These are phyloP conservation scores for Lentinula detonsa DNA, from an alignment of 768 basidiomycete species.

Conservation along the genomic window DNA sequence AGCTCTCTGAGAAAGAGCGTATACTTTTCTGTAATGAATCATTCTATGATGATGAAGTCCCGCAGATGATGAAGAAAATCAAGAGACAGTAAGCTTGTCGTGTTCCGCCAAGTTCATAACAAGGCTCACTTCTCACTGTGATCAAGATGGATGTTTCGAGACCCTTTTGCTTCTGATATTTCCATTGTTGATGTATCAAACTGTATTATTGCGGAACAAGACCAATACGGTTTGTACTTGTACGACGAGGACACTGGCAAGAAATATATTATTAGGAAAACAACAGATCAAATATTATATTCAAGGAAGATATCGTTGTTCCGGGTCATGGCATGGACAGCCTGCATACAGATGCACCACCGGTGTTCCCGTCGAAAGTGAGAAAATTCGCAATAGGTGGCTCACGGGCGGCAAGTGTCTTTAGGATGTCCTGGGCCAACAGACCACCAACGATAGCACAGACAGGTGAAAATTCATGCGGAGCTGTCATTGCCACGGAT, in stretches of 20 bases:
- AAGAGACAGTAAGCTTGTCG: no score
- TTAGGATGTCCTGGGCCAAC: constrained; percentile 91
- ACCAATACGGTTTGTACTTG: no score
- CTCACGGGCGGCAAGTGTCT: constrained; percentile 85
- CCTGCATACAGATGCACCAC: constrained; percentile 63
- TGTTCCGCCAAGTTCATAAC: no score
- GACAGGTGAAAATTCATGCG: constrained; percentile 85
- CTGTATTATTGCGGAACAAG: no score
- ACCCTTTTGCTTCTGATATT: no score
- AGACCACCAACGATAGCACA: constrained; percentile 95
- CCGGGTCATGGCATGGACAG: constrained; percentile 36
- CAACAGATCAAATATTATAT: neutral
- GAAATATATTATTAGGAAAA: no score
- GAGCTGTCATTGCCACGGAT: constrained; percentile 59
- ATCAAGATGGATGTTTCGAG: no score
- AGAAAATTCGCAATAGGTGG: constrained; percentile 92
- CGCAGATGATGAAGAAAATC: no score
- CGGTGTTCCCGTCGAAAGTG: constrained; percentile 78
- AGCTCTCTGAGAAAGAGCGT: neutral
- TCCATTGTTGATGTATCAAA: no score
- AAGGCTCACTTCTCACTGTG: no score
- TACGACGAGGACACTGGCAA: no score
- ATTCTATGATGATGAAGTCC: neutral
- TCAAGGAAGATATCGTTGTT: neutral
- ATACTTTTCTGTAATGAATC: neutral